A percentile compares a stretch with the other conserved stretches of the same genome.
These are phyloP conservation scores for Radiomyces spectabilis DNA, from an alignment of 192 early-diverging fungal genomes.

Conservation along the genomic window DNA sequence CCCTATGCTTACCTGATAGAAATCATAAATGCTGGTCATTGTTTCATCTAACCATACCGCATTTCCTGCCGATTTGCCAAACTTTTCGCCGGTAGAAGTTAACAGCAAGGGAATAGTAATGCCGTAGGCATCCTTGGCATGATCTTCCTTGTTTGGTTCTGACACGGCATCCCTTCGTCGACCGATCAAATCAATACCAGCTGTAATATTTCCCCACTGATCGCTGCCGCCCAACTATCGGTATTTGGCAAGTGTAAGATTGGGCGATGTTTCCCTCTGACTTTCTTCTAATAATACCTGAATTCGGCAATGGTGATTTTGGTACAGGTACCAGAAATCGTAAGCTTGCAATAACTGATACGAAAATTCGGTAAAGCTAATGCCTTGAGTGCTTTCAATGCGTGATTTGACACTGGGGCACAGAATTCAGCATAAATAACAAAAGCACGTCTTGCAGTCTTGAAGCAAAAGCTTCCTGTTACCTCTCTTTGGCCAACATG, in stretches of 20 bases:
- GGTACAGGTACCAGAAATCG: constrained; percentile 84
- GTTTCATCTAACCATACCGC: constrained; percentile 86
- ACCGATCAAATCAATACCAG: constrained; percentile 87
- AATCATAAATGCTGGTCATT: constrained; percentile 76
- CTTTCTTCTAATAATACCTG: constrained; percentile 38
- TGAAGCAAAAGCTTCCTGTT: no score
- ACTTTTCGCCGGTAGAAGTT: constrained; percentile 87
- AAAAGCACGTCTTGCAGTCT: no score
- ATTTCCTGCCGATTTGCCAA: constrained; percentile 96
- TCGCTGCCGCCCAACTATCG: constrained; percentile 86
- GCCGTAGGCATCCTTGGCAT: constrained; percentile 53
- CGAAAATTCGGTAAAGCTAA: constrained; percentile 94
- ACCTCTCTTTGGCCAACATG: constrained; percentile 88
- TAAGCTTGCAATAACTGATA: constrained; percentile 95
- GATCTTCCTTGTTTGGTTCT: background rate
- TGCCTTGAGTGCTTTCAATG: constrained; percentile 71
- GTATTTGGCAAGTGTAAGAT: no score
- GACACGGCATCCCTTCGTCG: background rate
- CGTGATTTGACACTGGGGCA: constrained; percentile 72
- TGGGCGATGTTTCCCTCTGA: background rate
- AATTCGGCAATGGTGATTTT: constrained; percentile 51
- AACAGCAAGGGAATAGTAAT: constrained; percentile 84
- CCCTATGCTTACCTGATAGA: constrained; percentile 72
- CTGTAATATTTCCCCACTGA: constrained; percentile 96
- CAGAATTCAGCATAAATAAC: no score